Evolutionary conservation across 2,329 filamentous ascomycete genomes (phyloP).

Genomic region (Paramyrothecium roridum): DNA sequence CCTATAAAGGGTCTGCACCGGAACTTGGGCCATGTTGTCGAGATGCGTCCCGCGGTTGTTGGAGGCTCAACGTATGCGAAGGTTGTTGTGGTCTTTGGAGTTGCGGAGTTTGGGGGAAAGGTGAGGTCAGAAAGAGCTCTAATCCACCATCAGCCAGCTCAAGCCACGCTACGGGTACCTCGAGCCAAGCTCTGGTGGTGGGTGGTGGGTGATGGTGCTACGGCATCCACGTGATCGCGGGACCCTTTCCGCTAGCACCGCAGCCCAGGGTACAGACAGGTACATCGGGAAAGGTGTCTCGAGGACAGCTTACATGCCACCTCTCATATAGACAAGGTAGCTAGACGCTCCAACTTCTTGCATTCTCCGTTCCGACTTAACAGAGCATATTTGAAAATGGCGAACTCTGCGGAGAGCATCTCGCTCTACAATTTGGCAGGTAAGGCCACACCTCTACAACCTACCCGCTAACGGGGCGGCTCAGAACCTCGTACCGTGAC

Average conservation of each 20-base stretch:
- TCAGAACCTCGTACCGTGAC: neutral
- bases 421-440: slow-evolving; percentile 66
- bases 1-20: slow-evolving; percentile 93
- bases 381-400: slow-evolving; percentile 21
- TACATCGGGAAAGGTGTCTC: slow-evolving; percentile 3
- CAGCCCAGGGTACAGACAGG: slow-evolving; percentile 8
- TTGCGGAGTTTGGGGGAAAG: neutral
- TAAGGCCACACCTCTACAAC: too few species aligned
- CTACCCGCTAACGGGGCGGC: too few species aligned
- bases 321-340: slow-evolving; percentile 6
- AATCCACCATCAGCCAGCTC: neutral
- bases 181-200: neutral
- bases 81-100: neutral
- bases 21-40: slow-evolving; percentile 71
- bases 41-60: slow-evolving; percentile 3
- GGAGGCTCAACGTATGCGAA: neutral
- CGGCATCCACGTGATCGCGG: neutral
- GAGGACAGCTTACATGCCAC: slow-evolving; percentile 11
- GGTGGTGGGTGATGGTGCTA: neutral
- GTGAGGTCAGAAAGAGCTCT: neutral
- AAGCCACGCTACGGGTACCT: neutral
- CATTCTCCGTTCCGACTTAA: neutral
- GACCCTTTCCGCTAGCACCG: neutral
- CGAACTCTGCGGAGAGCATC: slow-evolving; percentile 48
- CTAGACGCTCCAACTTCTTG: neutral